phyloP scores from a whole-genome alignment of 495 filamentous ascomycete genomes.

The Penicillium chermesinum region DNA sequence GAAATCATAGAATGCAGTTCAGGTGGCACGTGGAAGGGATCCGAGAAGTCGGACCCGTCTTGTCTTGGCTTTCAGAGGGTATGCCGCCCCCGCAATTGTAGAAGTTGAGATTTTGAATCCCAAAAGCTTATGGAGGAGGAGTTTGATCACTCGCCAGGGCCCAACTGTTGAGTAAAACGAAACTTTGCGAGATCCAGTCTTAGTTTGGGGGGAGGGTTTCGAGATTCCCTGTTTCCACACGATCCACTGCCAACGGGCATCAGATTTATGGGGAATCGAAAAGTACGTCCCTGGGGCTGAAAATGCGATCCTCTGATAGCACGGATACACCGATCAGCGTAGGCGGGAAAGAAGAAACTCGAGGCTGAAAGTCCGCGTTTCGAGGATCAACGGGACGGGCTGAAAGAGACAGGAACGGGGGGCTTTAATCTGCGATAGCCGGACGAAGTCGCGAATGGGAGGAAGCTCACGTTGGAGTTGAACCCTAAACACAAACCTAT shows the following conservation, averaged over 20 bases:
- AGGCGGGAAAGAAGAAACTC: background rate
- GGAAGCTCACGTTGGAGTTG: conserved; percentile 1
- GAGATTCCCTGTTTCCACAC: background rate
- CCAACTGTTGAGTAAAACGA: too few relatives aligned
- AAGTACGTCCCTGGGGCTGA: background rate
- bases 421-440: background rate
- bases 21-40: background rate
- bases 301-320: background rate
- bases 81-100: too few relatives aligned
- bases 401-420: conserved; percentile 22
- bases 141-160: too few relatives aligned
- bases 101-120: too few relatives aligned
- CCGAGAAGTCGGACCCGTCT: background rate
- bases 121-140: too few relatives aligned
- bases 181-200: too few relatives aligned
- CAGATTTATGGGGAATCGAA: background rate
- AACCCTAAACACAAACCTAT: conserved; percentile 20
- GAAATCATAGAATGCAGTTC: background rate
- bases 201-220: background rate
- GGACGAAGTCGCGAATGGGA: conserved; percentile 4
- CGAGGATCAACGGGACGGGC: conserved; percentile 15
- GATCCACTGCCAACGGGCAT: background rate
- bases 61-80: background rate
- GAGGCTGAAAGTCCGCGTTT: background rate
- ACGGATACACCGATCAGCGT: background rate